Evolutionary conservation across 129 eudicot species (phyloP).

Genomic region (Arctium minus): DNA sequence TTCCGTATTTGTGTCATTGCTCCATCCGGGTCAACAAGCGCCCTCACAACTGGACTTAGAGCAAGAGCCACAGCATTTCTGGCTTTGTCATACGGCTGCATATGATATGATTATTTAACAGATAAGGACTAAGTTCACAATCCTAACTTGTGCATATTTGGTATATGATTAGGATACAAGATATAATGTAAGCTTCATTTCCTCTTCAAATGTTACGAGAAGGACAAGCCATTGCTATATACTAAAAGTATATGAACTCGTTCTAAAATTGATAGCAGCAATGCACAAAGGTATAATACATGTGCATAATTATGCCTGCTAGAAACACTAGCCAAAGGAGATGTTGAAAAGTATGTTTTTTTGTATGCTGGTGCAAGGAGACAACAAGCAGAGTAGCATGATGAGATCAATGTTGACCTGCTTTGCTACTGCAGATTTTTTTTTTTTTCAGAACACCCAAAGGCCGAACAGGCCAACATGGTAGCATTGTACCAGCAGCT

Average conservation of each 20-base stretch:
- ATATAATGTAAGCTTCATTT: neutral
- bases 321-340: neutral
- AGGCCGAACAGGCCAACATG: no score
- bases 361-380: neutral
- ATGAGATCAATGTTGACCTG: neutral
- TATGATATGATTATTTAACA: slow-evolving; percentile 10
- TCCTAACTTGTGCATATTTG: neutral
- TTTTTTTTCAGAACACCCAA: no score
- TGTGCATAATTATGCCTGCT: neutral
- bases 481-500: no score
- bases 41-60: slow-evolving; percentile 96
- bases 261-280: neutral
- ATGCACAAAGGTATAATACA: neutral
- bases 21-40: slow-evolving; percentile 98
- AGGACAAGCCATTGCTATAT: neutral
- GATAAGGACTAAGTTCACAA: neutral
- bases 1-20: slow-evolving; percentile 81
- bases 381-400: neutral
- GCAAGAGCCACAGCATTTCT: slow-evolving; percentile 99
- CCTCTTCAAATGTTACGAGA: neutral
- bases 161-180: neutral
- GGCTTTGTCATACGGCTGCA: slow-evolving; percentile 96
- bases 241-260: neutral
- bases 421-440: no score
- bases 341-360: neutral